A percentile compares a stretch with the other conserved stretches of the same genome.
phyloP scores from a whole-genome alignment of 768 basidiomycete genomes.

The Naganishia antarctica region DNA sequence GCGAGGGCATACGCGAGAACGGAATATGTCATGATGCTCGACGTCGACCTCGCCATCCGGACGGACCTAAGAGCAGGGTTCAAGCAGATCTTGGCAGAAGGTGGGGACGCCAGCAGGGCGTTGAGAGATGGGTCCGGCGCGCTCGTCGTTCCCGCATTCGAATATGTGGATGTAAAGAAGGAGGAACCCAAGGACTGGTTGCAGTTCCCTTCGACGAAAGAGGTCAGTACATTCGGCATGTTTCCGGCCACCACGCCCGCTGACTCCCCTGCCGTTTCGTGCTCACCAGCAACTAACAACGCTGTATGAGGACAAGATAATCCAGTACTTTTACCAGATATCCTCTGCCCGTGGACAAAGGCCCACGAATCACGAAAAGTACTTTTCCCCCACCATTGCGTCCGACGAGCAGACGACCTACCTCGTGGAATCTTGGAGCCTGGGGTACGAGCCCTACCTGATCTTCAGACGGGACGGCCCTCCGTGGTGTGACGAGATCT shows the following conservation, averaged over 20 bases:
- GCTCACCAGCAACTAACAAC: slow-evolving; percentile 39
- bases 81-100: slow-evolving; percentile 31
- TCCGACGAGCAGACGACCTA: slow-evolving; percentile 61
- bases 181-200: slow-evolving; percentile 60
- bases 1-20: slow-evolving; percentile 79
- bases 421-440: slow-evolving; percentile 65
- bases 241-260: background rate
- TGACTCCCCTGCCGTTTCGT: background rate
- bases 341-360: slow-evolving; percentile 62
- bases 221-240: background rate
- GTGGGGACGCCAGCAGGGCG: slow-evolving; percentile 48
- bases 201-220: slow-evolving; percentile 59
- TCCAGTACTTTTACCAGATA: slow-evolving; percentile 1
- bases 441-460: slow-evolving; percentile 83
- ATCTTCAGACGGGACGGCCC: slow-evolving; percentile 70
- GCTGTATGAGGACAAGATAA: slow-evolving; percentile 54
- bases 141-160: slow-evolving; percentile 79
- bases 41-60: slow-evolving; percentile 80
- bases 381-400: slow-evolving; percentile 53
- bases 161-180: slow-evolving; percentile 60
- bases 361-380: slow-evolving; percentile 70
- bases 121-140: slow-evolving; percentile 63
- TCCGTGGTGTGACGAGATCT: slow-evolving; percentile 60
- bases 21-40: slow-evolving; percentile 81
- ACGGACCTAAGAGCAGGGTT: slow-evolving; percentile 61